Evolutionary conservation across 306 rosid species (phyloP).

Genomic region (Inga oerstediana): DNA sequence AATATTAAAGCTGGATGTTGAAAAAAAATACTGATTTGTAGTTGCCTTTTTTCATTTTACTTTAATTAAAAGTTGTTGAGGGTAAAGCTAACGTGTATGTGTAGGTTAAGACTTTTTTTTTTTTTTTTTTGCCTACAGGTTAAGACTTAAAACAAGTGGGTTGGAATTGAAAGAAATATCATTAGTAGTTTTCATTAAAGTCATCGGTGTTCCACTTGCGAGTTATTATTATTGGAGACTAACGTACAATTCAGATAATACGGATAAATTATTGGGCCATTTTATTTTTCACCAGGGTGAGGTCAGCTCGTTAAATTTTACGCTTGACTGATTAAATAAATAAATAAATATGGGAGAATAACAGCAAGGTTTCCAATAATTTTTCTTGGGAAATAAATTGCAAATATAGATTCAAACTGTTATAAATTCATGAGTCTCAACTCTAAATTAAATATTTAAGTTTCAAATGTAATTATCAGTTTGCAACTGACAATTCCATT

Average conservation of each 20-base stretch:
- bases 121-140: background rate
- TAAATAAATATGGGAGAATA: too few species aligned
- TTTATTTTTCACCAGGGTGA: background rate
- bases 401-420: too few species aligned
- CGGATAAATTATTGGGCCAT: background rate
- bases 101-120: background rate
- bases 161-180: background rate
- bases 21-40: background rate
- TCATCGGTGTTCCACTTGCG: background rate
- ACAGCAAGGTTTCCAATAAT: too few species aligned
- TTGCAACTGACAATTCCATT: too few species aligned
- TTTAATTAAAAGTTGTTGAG: background rate
- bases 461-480: too few species aligned
- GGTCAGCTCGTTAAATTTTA: background rate
- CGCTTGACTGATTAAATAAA: background rate
- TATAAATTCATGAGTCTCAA: too few species aligned
- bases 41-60: background rate
- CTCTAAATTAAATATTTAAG: too few species aligned
- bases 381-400: too few species aligned
- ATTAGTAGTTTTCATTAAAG: background rate
- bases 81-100: background rate
- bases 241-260: background rate
- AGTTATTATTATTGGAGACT: background rate
- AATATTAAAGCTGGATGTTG: background rate
- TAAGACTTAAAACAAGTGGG: background rate